Evolutionary conservation across 495 filamentous ascomycete species (phyloP).

Genomic region (Hypoxylon lienhwacheense): DNA sequence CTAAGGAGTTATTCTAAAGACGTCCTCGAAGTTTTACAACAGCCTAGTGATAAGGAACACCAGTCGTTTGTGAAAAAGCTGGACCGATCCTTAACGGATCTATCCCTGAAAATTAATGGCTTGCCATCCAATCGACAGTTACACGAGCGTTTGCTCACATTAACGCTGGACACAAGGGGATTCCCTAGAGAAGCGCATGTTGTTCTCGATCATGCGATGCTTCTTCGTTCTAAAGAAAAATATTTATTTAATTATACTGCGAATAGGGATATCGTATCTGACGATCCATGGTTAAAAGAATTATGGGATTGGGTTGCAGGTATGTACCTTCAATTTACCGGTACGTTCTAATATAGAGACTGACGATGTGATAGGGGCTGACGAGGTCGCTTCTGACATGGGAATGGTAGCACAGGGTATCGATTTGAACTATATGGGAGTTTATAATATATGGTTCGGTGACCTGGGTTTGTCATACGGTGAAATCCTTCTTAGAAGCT

Average conservation of each 20-base stretch:
- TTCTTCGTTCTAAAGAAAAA: conserved; percentile 63
- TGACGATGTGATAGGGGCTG: conserved; percentile 56
- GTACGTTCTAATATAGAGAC: neutral
- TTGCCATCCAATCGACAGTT: conserved; percentile 45
- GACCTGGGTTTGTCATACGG: conserved; percentile 58
- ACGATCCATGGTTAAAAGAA: conserved; percentile 74
- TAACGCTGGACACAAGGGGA: conserved; percentile 47
- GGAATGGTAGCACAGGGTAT: conserved; percentile 74
- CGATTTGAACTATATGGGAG: conserved; percentile 84
- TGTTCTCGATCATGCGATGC: conserved; percentile 49
- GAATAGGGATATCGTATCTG: conserved; percentile 67
- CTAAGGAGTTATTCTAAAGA: conserved; percentile 41
- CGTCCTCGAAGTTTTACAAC: conserved; percentile 9
- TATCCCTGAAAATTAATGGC: conserved; percentile 12
- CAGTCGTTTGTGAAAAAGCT: conserved; percentile 1
- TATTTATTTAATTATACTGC: conserved; percentile 74
- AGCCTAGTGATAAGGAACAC: conserved; percentile 6
- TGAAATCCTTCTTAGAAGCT: neutral
- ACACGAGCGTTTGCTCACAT: conserved; percentile 51
- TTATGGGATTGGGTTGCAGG: conserved; percentile 77
- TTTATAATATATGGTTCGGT: conserved; percentile 78
- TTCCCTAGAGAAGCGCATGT: conserved; percentile 44
- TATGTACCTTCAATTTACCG: conserved; percentile 42
- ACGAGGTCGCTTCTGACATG: conserved; percentile 62
- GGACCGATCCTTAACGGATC: conserved; percentile 4